These are phyloP conservation scores for Inga oerstediana DNA, from an alignment of 306 rosid genomes.

Conservation along the genomic window DNA sequence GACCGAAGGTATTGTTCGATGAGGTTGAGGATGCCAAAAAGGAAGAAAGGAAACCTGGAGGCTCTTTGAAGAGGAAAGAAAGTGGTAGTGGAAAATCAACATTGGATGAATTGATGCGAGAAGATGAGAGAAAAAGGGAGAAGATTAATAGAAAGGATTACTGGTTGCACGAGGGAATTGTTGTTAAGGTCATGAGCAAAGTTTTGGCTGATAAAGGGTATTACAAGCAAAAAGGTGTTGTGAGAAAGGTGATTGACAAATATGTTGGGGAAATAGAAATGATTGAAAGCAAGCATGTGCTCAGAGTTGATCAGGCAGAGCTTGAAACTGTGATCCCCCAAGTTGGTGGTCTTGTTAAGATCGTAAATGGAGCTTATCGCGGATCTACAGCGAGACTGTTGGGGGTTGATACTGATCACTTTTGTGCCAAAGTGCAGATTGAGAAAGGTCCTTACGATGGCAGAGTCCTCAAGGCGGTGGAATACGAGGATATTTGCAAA, in stretches of 20 bases:
- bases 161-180: constrained; percentile 78
- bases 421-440: constrained; percentile 86
- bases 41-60: constrained; percentile 37
- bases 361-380: constrained; percentile 88
- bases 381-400: constrained; percentile 71
- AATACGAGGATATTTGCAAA: constrained; percentile 83
- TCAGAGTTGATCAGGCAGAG: constrained; percentile 87
- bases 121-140: constrained; percentile 90
- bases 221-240: constrained; percentile 86
- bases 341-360: constrained; percentile 80
- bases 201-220: constrained; percentile 83
- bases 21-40: constrained; percentile 57
- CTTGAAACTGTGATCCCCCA: constrained; percentile 92
- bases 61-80: constrained; percentile 45
- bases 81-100: constrained; percentile 52
- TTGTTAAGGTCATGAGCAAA: constrained; percentile 91
- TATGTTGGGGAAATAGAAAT: constrained; percentile 91
- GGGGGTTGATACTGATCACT: constrained; percentile 65
- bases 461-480: constrained; percentile 77
- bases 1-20: constrained; percentile 52
- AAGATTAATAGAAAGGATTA: constrained; percentile 83
- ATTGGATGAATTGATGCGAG: constrained; percentile 79
- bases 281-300: constrained; percentile 79
- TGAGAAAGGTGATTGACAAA: constrained; percentile 76
- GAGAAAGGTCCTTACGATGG: constrained; percentile 93